Conservation (phyloP, 768 basidiomycete species). For the Amanita thiersii region DNA sequence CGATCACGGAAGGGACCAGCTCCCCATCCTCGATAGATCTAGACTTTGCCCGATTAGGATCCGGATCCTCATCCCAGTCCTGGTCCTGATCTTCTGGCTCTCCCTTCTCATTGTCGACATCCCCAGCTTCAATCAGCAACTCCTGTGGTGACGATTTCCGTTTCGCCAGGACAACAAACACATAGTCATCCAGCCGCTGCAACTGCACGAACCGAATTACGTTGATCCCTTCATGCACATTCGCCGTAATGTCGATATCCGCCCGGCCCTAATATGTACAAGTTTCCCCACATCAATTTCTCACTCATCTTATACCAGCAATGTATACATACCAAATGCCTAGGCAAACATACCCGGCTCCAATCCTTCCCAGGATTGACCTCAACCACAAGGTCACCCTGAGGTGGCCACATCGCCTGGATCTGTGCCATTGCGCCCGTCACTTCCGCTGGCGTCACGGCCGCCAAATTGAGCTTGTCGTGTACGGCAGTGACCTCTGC, state of each 20-base stretch:
- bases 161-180: conserved; percentile 35
- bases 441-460: conserved; percentile 16
- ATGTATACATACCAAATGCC: conserved; percentile 24
- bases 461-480: conserved; percentile 11
- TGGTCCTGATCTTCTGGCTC: no score
- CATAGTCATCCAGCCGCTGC: conserved; percentile 27
- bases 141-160: conserved; percentile 5
- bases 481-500: conserved; percentile 15
- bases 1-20: no score
- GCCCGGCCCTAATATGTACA: conserved; percentile 17
- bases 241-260: conserved; percentile 32
- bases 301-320: background rate
- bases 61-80: no score
- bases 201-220: conserved; percentile 44
- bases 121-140: no score
- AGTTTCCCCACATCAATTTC: conserved; percentile 12
- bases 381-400: conserved; percentile 35
- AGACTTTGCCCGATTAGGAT: no score
- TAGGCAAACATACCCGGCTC: conserved; percentile 34
- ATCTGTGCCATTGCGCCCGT: conserved; percentile 17
- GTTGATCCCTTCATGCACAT: conserved; percentile 36
- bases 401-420: conserved; percentile 33
- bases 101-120: no score
- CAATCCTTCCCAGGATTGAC: conserved; percentile 29
- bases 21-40: no score